Evolutionary conservation across 768 basidiomycete genomes (phyloP).

Genomic region (Leucosporidium yakuticum): DNA sequence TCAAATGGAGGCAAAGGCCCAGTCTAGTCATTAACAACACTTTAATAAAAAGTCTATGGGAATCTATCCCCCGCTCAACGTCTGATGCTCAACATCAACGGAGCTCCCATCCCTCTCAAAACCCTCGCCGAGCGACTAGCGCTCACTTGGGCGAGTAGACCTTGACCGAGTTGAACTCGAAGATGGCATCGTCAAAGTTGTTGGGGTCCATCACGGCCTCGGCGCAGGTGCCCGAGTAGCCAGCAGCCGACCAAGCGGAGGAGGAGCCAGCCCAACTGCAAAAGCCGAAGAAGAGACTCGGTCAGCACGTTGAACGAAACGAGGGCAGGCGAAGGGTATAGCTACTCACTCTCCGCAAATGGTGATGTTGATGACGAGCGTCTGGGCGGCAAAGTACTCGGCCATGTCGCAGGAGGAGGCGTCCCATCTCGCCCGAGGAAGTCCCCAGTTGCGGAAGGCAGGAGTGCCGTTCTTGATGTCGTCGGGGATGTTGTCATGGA

Average conservation of each 20-base stretch:
- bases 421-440: constrained; percentile 6
- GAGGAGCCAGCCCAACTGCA: background rate
- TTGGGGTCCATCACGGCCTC: constrained; percentile 14
- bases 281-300: background rate
- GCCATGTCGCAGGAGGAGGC: constrained; percentile 37
- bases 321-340: constrained; percentile 36
- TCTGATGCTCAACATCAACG: too few relatives aligned
- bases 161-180: constrained; percentile 53
- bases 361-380: constrained; percentile 26
- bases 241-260: background rate
- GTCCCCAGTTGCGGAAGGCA: constrained; percentile 15
- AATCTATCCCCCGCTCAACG: too few relatives aligned
- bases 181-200: constrained; percentile 62
- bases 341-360: background rate
- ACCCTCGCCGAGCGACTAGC: too few relatives aligned
- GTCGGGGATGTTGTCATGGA: constrained; percentile 15
- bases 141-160: too few relatives aligned
- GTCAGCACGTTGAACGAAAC: background rate
- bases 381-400: constrained; percentile 21
- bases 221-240: constrained; percentile 14
- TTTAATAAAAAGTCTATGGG: too few relatives aligned
- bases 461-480: constrained; percentile 15
- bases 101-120: too few relatives aligned
- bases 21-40: too few relatives aligned
- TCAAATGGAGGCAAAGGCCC: too few relatives aligned